phyloP scores from a whole-genome alignment of 129 eudicot genomes.

The Chrysanthemum makinoi region DNA sequence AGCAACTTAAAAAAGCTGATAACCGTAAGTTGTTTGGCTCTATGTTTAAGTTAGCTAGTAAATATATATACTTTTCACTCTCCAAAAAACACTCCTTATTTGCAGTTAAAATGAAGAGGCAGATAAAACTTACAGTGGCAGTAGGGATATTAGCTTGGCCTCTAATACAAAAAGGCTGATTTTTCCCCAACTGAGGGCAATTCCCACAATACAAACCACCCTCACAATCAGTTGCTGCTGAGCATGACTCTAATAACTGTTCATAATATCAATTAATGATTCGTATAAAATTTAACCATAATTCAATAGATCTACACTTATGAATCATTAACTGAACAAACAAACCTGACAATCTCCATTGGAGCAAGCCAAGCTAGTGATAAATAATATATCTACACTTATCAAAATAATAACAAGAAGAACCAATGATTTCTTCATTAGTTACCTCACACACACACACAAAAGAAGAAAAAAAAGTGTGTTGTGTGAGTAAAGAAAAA shows the following conservation, averaged over 20 bases:
- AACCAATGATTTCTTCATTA: conserved; percentile 39
- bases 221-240: conserved; percentile 79
- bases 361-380: conserved; percentile 54
- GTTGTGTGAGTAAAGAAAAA: conserved; percentile 7
- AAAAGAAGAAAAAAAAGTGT: neutral
- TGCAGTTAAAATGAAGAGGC: too few species aligned
- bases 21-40: too few species aligned
- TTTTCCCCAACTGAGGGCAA: conserved; percentile 64
- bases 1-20: too few species aligned
- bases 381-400: conserved; percentile 26
- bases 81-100: too few species aligned
- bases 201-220: conserved; percentile 89
- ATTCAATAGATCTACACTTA: conserved; percentile 25
- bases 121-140: conserved; percentile 51
- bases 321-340: neutral
- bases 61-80: too few species aligned
- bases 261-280: neutral
- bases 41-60: too few species aligned
- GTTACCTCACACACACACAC: neutral
- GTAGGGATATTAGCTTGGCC: conserved; percentile 88
- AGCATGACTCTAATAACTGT: conserved; percentile 86
- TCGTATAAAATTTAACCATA: conserved; percentile 18
- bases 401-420: conserved; percentile 23
- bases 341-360: conserved; percentile 70
- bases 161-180: conserved; percentile 71